These are phyloP conservation scores for Sphagnum fallax DNA, from an alignment of 228 moss, liverwort and hornwort species.

Conservation along the genomic window DNA sequence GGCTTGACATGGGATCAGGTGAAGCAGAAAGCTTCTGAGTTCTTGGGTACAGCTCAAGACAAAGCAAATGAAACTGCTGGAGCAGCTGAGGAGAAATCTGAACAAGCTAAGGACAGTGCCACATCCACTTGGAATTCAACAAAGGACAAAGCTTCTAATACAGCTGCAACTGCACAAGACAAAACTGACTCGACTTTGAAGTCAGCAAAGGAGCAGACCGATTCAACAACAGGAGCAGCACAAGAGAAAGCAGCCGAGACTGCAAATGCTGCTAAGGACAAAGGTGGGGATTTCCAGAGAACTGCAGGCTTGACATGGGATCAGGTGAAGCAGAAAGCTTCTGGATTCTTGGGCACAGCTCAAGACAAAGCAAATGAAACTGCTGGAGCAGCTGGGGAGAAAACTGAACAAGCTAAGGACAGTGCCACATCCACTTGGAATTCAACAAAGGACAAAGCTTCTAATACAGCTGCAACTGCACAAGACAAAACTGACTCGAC, in stretches of 20 bases:
- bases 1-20: constrained; percentile 43
- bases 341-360: constrained; percentile 6
- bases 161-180: constrained; percentile 9
- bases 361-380: constrained; percentile 10
- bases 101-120: constrained; percentile 11
- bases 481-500: neutral
- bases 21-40: constrained; percentile 39
- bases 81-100: constrained; percentile 10
- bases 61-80: constrained; percentile 24
- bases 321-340: constrained; percentile 31
- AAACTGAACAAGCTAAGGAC: constrained; percentile 24
- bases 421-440: constrained; percentile 31
- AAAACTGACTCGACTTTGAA: neutral
- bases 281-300: neutral
- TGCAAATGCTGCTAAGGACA: constrained; percentile 1
- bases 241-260: constrained; percentile 8
- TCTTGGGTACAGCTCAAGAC: constrained; percentile 20
- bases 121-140: constrained; percentile 21
- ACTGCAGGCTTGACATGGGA: constrained; percentile 2
- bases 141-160: constrained; percentile 14
- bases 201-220: constrained; percentile 8
- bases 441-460: constrained; percentile 16
- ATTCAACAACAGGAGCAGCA: neutral
- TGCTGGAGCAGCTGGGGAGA: constrained; percentile 7
- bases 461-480: constrained; percentile 12